A percentile compares a stretch with the other conserved stretches of the same genome.
Evolutionary conservation across 164 flowering plant genomes (phyloP).

Genomic region (Macadamia tetraphylla): DNA sequence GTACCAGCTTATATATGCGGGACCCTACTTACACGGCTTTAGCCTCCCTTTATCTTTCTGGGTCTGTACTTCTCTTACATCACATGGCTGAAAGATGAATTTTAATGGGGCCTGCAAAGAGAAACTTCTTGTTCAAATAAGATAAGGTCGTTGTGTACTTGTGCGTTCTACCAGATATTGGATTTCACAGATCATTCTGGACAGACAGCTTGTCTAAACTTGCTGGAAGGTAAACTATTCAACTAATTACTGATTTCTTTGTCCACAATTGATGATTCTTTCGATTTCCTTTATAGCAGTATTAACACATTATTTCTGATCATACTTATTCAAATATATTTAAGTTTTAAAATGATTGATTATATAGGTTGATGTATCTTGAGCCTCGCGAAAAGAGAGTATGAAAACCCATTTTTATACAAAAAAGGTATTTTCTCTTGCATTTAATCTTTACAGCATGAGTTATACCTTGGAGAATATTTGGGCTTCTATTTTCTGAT

Average conservation of each 20-base stretch:
- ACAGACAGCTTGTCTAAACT: conserved; percentile 82
- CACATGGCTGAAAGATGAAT: neutral
- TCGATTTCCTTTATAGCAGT: neutral
- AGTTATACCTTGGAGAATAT: neutral
- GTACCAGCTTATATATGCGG: too few relatives aligned
- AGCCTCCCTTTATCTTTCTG: too few relatives aligned
- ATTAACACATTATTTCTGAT: neutral
- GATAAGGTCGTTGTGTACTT: conserved; percentile 4
- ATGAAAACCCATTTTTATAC: conserved; percentile 81
- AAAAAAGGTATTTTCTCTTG: conserved; percentile 59
- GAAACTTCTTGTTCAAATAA: neutral
- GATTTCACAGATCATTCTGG: conserved; percentile 97
- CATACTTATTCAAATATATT: neutral
- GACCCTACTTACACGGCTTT: too few relatives aligned
- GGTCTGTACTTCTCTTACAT: neutral
- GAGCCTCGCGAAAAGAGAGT: conserved; percentile 89
- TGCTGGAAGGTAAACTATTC: conserved; percentile 54
- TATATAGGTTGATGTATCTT: conserved; percentile 42
- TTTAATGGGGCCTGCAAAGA: neutral
- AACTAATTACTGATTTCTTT: conserved; percentile 1
- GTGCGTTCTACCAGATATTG: conserved; percentile 45
- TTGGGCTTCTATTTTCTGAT: conserved; percentile 2
- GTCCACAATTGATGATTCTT: neutral
- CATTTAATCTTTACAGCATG: neutral
- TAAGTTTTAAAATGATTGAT: conserved; percentile 4